Conservation (phyloP, 2,329 filamentous ascomycete genomes). For the Cordyceps farinosa region DNA sequence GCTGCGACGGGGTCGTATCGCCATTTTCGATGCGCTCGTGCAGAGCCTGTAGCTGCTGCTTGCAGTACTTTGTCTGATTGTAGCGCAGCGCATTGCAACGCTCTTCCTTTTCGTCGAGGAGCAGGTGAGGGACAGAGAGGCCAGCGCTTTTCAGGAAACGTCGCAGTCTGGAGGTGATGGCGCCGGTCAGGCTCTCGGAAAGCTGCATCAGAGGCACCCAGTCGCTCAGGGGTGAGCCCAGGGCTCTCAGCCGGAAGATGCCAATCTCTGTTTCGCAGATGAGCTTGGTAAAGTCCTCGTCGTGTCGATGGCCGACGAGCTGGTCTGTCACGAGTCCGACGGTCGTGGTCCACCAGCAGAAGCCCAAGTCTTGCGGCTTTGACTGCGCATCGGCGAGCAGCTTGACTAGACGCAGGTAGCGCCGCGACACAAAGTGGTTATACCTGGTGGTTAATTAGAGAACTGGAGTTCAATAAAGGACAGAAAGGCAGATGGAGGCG, state of each 20-base stretch:
- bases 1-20: constrained; percentile 16
- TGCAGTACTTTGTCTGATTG: constrained; percentile 11
- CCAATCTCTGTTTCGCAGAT: constrained; percentile 4
- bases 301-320: not conserved
- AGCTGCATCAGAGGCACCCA: not conserved
- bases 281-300: not conserved
- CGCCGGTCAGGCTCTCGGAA: not conserved
- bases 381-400: not conserved
- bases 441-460: not conserved
- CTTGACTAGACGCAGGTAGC: constrained; percentile 4
- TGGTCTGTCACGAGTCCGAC: constrained; percentile 8
- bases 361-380: constrained; percentile 1
- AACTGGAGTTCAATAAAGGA: too few relatives aligned
- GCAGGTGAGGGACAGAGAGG: not conserved
- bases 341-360: constrained; percentile 9
- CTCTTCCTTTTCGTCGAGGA: not conserved
- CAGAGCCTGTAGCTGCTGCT: constrained; percentile 12
- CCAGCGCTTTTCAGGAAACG: not conserved
- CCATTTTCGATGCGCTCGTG: constrained; percentile 13
- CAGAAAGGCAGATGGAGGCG: too few relatives aligned
- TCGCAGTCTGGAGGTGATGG: not conserved
- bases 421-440: not conserved
- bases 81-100: not conserved
- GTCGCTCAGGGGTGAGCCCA: not conserved
- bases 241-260: not conserved